Evolutionary conservation across 2,329 filamentous ascomycete species (phyloP), one percentile per base, ranked within the genome.

Genomic region (Fusarium sp.): DNA sequence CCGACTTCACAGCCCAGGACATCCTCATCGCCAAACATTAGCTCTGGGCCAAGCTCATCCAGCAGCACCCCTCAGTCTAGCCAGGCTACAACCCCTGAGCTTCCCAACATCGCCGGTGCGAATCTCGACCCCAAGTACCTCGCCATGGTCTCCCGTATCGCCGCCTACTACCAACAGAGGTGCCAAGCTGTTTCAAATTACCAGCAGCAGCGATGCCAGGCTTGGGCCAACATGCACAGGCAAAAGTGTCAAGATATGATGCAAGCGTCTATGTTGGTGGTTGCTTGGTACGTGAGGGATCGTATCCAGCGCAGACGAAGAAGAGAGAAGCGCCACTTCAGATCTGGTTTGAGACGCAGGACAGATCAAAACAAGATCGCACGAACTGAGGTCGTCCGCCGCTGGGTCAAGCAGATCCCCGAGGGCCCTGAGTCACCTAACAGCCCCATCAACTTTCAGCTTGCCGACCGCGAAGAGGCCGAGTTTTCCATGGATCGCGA

Each of bases 281-380:
- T 84, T 30, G 82, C 82, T 14, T 84, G 82, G 82, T 83, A 84
- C 66, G 79, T 83, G 42, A 79, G 82, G 42, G 82, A 83, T 67
- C 80, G 81, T 30, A 82, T 83, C 66, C 75, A 78, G 59, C 77
- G 82, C 30, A 76, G 81, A 26, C 77, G 81, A 42, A 76, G 75
- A 67, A 74, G 78, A 50, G 75, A 80, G 69, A 82, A 79, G 75
- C 76, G 79, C 19, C 71, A 74, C 19, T 84, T 84, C 68, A 76
- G 76, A 51, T 74, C 76, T 10, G 80, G 79, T 14, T 74, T 83
- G 55, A 74, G 73, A 46, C 75, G 77, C 55, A 75, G 75, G 63
- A 74, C 73, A 44, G 68, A 71, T 17, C 71, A 71, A 39, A 64
- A 76, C 52, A 82, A 80, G 66, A 67, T 77, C 20, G 73, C 75